Evolutionary conservation across 805 yeast species (phyloP).

Genomic region (Yarrowia sp.): DNA sequence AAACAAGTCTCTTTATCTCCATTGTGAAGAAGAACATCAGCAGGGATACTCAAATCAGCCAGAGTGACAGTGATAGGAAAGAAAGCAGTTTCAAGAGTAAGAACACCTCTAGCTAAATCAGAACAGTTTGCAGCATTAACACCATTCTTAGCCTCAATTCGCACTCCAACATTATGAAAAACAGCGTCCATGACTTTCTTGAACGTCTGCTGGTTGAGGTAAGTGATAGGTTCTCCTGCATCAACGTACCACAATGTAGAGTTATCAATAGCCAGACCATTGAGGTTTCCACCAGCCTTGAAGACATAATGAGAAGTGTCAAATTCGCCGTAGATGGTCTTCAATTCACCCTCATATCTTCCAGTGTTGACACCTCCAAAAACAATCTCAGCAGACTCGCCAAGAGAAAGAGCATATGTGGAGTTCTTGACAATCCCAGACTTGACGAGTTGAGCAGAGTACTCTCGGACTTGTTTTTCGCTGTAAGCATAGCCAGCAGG

Average conservation of each 20-base stretch:
- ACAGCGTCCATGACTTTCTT: neutral
- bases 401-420: neutral
- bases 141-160: neutral
- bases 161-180: neutral
- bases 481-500: neutral
- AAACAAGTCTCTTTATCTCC: neutral
- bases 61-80: neutral
- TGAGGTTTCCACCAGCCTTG: neutral
- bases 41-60: neutral
- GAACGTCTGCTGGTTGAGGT: neutral
- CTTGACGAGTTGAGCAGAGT: neutral
- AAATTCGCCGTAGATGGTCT: neutral
- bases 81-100: neutral
- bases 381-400: neutral
- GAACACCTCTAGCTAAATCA: neutral
- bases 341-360: neutral
- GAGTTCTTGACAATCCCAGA: neutral
- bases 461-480: neutral
- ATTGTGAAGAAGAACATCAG: neutral
- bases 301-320: neutral
- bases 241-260: neutral
- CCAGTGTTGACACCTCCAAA: neutral
- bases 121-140: neutral
- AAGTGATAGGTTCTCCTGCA: neutral
- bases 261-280: neutral